Evolutionary conservation across 306 rosid species (phyloP), one percentile per base, ranked within the genome.

Genomic region (Crotalaria pallida): DNA sequence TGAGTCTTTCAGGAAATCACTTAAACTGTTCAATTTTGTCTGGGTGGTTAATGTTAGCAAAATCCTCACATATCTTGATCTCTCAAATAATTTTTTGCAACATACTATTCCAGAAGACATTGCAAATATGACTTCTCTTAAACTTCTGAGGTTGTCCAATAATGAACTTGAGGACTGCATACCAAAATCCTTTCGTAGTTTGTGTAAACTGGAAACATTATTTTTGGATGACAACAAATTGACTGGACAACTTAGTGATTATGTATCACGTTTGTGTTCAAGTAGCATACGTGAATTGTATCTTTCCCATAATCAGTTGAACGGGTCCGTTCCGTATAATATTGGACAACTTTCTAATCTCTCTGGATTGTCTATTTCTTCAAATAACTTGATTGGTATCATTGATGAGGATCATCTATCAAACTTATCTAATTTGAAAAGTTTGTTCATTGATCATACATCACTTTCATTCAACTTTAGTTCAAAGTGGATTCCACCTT

Each of bases 401-500:
- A 17, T 80, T 17, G 66, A 16, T n/a, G 86, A 82, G 55, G 27
- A 0, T 1, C 71, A 76, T 15, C 22, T 79, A 24, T 43, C 72
- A 9, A 75, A 56, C n/a, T 29, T 81, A 0, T 58, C 71, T 7
- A 4, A 11, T 0, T 56, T 84, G 29, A 0, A 0, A 11, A 0
- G 0, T 26, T 22, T 79, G 45, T 1, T 4, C 10, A n/a, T 81
- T 18, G 53, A 73, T 16, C 0, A 40, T 0, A 79, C 51, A 58
- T 36, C 49, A 7, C 44, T 79, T 55, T 44, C 84, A 5, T 64
- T 81, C 56, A 68, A 75, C 73, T 29, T 79, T 10, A 68, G 69
- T n/a, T 24, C 71, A 4, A 15, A 57, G 5, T 80, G 82, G 80
- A 17, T 50, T 22, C 78, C 87, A 50, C 65, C 80, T 13, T 79